Conservation (phyloP, 441 rosid species). For the Euphorbia neoarborescens region DNA sequence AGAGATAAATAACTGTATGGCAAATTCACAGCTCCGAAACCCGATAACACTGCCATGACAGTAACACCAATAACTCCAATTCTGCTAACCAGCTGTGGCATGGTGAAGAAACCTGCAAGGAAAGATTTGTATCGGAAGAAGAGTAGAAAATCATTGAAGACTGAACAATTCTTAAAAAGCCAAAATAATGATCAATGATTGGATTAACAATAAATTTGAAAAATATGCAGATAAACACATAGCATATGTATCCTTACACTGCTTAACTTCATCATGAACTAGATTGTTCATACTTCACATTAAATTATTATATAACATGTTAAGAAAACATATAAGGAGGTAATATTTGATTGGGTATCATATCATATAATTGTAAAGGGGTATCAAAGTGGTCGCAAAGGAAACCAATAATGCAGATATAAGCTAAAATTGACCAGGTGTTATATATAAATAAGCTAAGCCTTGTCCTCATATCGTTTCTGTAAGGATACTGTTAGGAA, state of each 20-base stretch:
- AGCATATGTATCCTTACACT: not conserved
- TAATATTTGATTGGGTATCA: not conserved
- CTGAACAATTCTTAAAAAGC: slow-evolving; percentile 1
- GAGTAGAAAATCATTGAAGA: slow-evolving; percentile 4
- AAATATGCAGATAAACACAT: not conserved
- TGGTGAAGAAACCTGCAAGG: slow-evolving; percentile 77
- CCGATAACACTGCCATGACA: slow-evolving; percentile 94
- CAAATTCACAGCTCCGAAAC: slow-evolving; percentile 97
- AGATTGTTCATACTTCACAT: not conserved
- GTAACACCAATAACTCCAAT: slow-evolving; percentile 98
- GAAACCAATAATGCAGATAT: not conserved
- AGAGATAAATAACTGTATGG: slow-evolving; percentile 97
- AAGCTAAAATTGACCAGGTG: not conserved
- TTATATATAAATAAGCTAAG: not conserved
- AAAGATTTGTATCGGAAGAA: slow-evolving; percentile 19
- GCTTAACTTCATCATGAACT: not conserved
- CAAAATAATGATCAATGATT: slow-evolving; percentile 1
- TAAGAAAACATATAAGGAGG: not conserved
- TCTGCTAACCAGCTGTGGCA: slow-evolving; percentile 95
- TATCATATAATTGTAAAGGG: not conserved
- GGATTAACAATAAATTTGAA: not conserved
- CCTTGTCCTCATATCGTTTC: not conserved
- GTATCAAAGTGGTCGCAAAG: not conserved
- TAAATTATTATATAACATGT: not conserved
- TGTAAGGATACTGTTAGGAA: not conserved